These are phyloP conservation scores for Hebeloma cylindrosporum DNA, from an alignment of 768 basidiomycete species.

Conservation along the genomic window DNA sequence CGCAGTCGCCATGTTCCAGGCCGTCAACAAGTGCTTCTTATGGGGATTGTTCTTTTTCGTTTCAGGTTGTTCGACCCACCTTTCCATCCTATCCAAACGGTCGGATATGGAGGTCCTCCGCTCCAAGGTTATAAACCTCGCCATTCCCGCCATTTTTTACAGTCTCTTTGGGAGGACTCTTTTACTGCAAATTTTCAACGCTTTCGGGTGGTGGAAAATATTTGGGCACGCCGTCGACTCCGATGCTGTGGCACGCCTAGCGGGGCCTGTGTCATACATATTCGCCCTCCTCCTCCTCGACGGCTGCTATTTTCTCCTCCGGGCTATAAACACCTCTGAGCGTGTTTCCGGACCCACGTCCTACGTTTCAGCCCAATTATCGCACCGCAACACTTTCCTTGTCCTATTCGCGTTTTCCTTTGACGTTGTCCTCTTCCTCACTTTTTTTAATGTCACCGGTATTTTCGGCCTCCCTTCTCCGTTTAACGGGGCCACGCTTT, in stretches of 20 bases:
- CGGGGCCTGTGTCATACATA: conserved; percentile 20
- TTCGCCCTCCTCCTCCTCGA: conserved; percentile 17
- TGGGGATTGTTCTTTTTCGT: conserved; percentile 28
- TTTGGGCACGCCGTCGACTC: conserved; percentile 12
- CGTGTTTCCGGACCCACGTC: background rate
- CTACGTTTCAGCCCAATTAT: background rate
- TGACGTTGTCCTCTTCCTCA: no score
- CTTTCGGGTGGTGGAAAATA: conserved; percentile 5
- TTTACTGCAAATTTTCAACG: conserved; percentile 8
- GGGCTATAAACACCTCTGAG: conserved; percentile 2
- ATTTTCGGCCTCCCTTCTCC: no score
- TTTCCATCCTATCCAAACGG: conserved; percentile 14
- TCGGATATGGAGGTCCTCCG: conserved; percentile 13
- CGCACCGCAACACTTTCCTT: no score
- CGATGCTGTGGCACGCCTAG: conserved; percentile 5
- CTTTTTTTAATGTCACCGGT: no score
- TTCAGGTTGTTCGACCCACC: conserved; percentile 22
- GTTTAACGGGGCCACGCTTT: no score
- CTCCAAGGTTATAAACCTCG: conserved; percentile 12
- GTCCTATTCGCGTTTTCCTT: no score
- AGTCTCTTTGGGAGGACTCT: conserved; percentile 6
- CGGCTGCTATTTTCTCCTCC: conserved; percentile 11
- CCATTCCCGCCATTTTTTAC: conserved; percentile 22
- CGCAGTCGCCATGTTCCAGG: conserved; percentile 11
- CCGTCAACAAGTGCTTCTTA: conserved; percentile 19